Evolutionary conservation across 768 basidiomycete genomes (phyloP).

Genomic region (Psilocybe azurescens): DNA sequence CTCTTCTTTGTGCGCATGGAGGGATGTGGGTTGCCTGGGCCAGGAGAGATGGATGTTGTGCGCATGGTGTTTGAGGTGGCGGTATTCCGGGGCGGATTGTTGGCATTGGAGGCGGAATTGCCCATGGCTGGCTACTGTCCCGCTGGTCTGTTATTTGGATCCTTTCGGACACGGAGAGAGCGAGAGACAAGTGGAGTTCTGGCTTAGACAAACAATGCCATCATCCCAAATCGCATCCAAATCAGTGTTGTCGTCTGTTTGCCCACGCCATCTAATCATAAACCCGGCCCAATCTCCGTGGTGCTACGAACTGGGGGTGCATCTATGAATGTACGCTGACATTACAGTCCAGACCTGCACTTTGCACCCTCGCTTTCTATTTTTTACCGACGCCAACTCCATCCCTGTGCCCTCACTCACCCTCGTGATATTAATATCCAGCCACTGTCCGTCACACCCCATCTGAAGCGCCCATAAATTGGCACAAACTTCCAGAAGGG

Average conservation of each 20-base stretch:
- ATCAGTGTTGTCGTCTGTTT: slow-evolving; percentile 7
- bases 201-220: too few species aligned
- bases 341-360: too few species aligned
- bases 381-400: too few species aligned
- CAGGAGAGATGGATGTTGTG: slow-evolving; percentile 43
- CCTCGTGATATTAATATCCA: too few species aligned
- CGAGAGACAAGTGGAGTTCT: too few species aligned
- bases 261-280: background rate
- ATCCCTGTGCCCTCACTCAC: background rate
- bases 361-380: too few species aligned
- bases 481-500: too few species aligned
- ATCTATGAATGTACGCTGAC: too few species aligned
- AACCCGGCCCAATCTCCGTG: background rate
- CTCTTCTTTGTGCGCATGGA: slow-evolving; percentile 73
- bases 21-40: slow-evolving; percentile 52
- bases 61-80: slow-evolving; percentile 11
- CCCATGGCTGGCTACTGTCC: slow-evolving; percentile 15
- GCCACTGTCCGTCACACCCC: too few species aligned
- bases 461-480: too few species aligned
- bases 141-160: background rate
- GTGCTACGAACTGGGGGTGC: too few species aligned
- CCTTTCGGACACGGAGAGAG: background rate
- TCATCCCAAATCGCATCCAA: background rate
- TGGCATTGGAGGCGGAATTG: slow-evolving; percentile 24
- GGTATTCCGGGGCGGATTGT: slow-evolving; percentile 13